A percentile compares a stretch with the other conserved stretches of the same genome.
These are phyloP conservation scores for Lasiodiplodia hormozganensis DNA, from an alignment of 2,329 filamentous ascomycete genomes.

Conservation along the genomic window DNA sequence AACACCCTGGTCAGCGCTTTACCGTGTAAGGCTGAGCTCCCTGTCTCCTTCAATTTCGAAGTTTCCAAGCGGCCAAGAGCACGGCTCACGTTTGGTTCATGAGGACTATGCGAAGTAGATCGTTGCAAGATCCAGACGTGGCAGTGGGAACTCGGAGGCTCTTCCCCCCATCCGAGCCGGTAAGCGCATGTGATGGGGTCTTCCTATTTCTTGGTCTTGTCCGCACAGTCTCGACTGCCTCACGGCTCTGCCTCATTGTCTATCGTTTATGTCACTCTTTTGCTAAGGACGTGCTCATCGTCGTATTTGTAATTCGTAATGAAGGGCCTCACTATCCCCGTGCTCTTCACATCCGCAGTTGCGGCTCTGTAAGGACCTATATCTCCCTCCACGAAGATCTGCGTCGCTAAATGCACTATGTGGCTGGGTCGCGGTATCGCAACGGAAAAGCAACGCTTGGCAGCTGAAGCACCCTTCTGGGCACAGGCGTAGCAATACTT, in stretches of 20 bases:
- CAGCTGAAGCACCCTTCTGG: background rate
- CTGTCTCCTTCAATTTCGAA: background rate
- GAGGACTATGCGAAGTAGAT: background rate
- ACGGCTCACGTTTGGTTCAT: background rate
- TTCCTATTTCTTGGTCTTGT: background rate
- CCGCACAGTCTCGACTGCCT: background rate
- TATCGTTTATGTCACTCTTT: constrained; percentile 13
- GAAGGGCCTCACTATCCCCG: background rate
- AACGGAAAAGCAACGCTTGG: background rate
- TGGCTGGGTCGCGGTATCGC: background rate
- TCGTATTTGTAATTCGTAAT: constrained; percentile 2
- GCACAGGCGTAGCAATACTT: background rate
- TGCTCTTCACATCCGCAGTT: background rate
- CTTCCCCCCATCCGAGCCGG: background rate
- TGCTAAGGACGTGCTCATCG: background rate
- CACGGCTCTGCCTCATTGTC: background rate
- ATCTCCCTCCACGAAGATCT: background rate
- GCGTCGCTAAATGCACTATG: background rate
- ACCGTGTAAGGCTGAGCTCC: background rate
- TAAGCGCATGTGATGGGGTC: background rate
- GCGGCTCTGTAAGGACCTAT: background rate
- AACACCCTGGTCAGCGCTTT: background rate
- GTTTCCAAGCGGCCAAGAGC: background rate
- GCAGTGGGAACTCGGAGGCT: background rate
- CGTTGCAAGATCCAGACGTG: background rate